Conservation (phyloP, 768 basidiomycete genomes). For the Auriscalpium microsporum region DNA sequence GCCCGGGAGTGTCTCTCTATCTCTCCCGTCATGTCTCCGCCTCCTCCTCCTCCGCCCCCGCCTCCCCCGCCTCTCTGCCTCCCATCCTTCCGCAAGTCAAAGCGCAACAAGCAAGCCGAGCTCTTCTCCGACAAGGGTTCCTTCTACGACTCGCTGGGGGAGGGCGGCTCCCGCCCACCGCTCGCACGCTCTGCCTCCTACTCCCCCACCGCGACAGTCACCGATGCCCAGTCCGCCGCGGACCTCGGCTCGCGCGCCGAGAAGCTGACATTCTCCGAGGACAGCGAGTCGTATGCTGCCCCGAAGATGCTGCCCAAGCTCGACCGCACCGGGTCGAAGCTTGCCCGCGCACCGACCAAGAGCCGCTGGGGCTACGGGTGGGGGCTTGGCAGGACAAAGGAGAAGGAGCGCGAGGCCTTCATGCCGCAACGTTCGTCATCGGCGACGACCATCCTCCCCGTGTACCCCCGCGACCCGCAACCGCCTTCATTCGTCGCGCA, state of each 20-base stretch:
- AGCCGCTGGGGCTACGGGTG: conserved; percentile 14
- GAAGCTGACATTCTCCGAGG: conserved; percentile 13
- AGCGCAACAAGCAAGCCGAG: conserved; percentile 7
- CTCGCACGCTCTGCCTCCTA: conserved; percentile 10
- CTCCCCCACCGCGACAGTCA: conserved; percentile 12
- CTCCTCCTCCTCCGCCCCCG: conserved; percentile 10
- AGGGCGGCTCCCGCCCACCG: conserved; percentile 2
- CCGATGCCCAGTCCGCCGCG: conserved; percentile 6
- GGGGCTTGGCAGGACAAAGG: conserved; percentile 11
- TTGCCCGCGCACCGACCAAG: conserved; percentile 7
- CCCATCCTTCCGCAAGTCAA: conserved; percentile 13
- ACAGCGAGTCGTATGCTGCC: conserved; percentile 17
- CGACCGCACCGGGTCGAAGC: conserved; percentile 13
- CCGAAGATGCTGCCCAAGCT: conserved; percentile 11
- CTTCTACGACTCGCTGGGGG: background rate
- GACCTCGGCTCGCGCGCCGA: conserved; percentile 5
- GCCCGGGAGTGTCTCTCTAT: background rate
- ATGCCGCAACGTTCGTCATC: conserved; percentile 9
- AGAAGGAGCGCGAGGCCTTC: conserved; percentile 13
- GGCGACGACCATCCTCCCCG: conserved; percentile 13
- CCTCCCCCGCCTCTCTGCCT: conserved; percentile 12
- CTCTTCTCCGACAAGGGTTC: conserved; percentile 8
- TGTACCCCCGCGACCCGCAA: conserved; percentile 9
- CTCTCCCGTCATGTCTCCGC: conserved; percentile 8
- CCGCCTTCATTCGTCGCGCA: background rate